phyloP scores from a whole-genome alignment of 2,329 filamentous ascomycete genomes.

The Conoideocrella luteorostrata region DNA sequence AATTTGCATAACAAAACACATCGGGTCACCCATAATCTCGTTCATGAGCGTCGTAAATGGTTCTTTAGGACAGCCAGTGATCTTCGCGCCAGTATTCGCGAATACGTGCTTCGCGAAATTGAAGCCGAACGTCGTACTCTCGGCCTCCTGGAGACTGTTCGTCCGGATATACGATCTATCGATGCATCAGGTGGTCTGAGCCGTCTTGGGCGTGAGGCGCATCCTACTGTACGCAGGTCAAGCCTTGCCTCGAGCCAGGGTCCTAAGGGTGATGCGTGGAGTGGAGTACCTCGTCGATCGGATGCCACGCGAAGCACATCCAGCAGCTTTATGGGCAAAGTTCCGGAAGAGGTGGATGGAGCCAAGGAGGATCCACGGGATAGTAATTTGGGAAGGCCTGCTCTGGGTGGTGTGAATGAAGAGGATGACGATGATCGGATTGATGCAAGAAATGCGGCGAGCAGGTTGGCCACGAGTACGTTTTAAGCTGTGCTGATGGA shows the following conservation, averaged over 20 bases:
- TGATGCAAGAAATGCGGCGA: slow-evolving; percentile 92
- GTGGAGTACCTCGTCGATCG: slow-evolving; percentile 77
- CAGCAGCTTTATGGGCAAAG: slow-evolving; percentile 59
- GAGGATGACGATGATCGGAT: slow-evolving; percentile 91
- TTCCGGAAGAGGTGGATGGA: slow-evolving; percentile 54
- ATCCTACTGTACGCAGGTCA: slow-evolving; percentile 66
- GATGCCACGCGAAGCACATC: slow-evolving; percentile 76
- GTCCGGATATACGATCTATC: slow-evolving; percentile 88
- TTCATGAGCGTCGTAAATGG: slow-evolving; percentile 86
- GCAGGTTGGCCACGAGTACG: slow-evolving; percentile 86
- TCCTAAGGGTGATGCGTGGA: slow-evolving; percentile 97
- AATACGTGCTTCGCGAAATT: slow-evolving; percentile 91
- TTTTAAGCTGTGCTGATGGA: slow-evolving; percentile 49
- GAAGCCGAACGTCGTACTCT: slow-evolving; percentile 90
- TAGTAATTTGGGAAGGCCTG: neutral
- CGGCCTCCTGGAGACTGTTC: slow-evolving; percentile 85
- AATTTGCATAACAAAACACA: slow-evolving; percentile 81
- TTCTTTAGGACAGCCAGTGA: slow-evolving; percentile 82
- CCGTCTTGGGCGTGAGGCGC: slow-evolving; percentile 79
- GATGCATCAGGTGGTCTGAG: slow-evolving; percentile 86
- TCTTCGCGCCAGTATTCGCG: slow-evolving; percentile 73
- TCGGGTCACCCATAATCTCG: slow-evolving; percentile 80
- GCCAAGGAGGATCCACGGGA: slow-evolving; percentile 32
- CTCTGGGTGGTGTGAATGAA: slow-evolving; percentile 37
- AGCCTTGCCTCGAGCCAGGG: slow-evolving; percentile 85